Evolutionary conservation across 2,329 filamentous ascomycete species (phyloP), one percentile per base, ranked within the genome.

Genomic region (Fusarium beomiforme): DNA sequence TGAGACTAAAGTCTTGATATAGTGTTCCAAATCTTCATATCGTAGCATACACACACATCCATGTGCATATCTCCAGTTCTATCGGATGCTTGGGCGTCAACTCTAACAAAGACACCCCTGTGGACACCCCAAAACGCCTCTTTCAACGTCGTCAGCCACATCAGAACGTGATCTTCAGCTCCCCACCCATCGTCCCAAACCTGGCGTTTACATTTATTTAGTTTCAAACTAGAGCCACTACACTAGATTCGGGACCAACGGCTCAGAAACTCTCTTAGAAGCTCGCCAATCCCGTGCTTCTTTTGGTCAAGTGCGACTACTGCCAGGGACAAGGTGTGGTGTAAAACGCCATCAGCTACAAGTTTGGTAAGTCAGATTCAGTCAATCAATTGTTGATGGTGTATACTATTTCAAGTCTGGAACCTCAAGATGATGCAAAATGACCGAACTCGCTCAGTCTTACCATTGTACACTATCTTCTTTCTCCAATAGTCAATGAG

Each of bases 161-260:
- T 34, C 11, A 24, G 50, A 34, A 19, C 26, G n/a, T 33, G 29
- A 3, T 29, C 12, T 5, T 26, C 44, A 53, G 23, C 37, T 41
- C 49, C 50, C 51, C 46, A 26, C 31, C 19, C 33, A 47, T 34
- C 21, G 17, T 21, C 11, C 31, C 41, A 29, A 49, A 29, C 8
- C 17, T 65, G 64, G 69, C 54, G 69, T 60, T 59, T 68, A 29
- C 26, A 34, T 71, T 55, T 46, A 19, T 11, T 37, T 55, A 39
- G 67, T 17, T 17, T 13, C 65, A 61, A 69, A 44, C 16, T 46
- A 17, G 55, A 37, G 51, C 42, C 37, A 63, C 53, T 3, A 39
- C 67, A 34, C 54, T 58, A 68, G 49, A 42, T 31, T 46, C 46
- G 55, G 59, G 64, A 65, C 37, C 57, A 50, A 55, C 58, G 57